phyloP scores from a whole-genome alignment of 1,284 basidiomycete species.

The Sporisorium exsertum region DNA sequence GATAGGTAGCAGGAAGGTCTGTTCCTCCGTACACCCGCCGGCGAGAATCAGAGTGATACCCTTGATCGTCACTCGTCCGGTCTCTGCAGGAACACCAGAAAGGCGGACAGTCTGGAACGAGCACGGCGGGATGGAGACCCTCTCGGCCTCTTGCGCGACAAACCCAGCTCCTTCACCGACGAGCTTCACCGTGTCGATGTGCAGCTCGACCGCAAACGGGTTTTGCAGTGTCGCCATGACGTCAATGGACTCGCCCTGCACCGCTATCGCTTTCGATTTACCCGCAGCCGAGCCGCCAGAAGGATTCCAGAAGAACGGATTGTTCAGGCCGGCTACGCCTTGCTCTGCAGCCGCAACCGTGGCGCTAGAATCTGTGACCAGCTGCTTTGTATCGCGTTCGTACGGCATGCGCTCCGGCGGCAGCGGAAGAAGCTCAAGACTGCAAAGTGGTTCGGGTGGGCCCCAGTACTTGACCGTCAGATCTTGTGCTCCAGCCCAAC shows the following conservation, averaged over 20 bases:
- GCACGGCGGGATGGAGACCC: slow-evolving; percentile 78
- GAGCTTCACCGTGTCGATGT: slow-evolving; percentile 82
- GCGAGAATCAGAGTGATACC: slow-evolving; percentile 83
- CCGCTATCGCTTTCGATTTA: slow-evolving; percentile 75
- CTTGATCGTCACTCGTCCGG: slow-evolving; percentile 79
- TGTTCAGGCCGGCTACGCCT: slow-evolving; percentile 36
- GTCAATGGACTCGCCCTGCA: slow-evolving; percentile 85
- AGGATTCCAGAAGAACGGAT: slow-evolving; percentile 56
- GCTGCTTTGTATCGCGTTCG: slow-evolving; percentile 74
- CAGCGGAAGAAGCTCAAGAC: slow-evolving; percentile 82
- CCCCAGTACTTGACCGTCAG: slow-evolving; percentile 69
- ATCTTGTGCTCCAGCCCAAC: slow-evolving; percentile 51
- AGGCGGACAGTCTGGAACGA: slow-evolving; percentile 81
- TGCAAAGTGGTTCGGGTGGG: slow-evolving; percentile 76
- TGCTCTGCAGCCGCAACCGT: slow-evolving; percentile 7
- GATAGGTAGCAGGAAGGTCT: slow-evolving; percentile 81
- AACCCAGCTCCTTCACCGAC: slow-evolving; percentile 85
- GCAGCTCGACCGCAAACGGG: slow-evolving; percentile 88
- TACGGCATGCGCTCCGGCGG: slow-evolving; percentile 78
- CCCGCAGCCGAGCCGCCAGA: neutral
- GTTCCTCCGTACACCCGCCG: slow-evolving; percentile 75
- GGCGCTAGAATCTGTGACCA: neutral
- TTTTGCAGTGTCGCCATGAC: slow-evolving; percentile 87
- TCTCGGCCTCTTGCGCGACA: slow-evolving; percentile 72
- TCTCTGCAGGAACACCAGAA: slow-evolving; percentile 76